Conservation (phyloP, 768 basidiomycete genomes). For the Phaeotremella skinneri region DNA sequence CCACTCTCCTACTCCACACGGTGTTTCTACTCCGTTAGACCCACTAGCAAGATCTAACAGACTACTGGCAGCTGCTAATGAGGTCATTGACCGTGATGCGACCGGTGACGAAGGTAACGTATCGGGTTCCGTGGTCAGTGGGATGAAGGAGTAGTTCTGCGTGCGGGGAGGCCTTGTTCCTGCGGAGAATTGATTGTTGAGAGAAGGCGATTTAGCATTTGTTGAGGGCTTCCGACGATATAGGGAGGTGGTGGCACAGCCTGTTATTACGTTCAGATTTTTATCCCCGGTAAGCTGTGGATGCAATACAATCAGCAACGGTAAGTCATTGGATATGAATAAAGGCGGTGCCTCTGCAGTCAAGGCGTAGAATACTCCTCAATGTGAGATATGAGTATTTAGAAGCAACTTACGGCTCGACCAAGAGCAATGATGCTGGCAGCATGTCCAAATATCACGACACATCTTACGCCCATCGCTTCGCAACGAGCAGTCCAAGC, state of each 20-base stretch:
- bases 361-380: neutral
- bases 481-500: constrained; percentile 37
- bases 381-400: neutral
- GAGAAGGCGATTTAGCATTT: neutral
- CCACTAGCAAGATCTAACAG: neutral
- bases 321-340: neutral
- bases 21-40: neutral
- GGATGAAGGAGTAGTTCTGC: neutral
- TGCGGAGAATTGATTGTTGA: neutral
- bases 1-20: constrained; percentile 47
- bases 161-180: neutral
- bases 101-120: neutral
- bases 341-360: no score
- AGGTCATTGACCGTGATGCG: constrained; percentile 1
- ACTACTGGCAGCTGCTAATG: neutral
- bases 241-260: constrained; percentile 45
- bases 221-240: constrained; percentile 34
- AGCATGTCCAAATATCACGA: constrained; percentile 51
- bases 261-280: constrained; percentile 41
- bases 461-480: constrained; percentile 38
- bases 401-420: constrained; percentile 40
- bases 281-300: constrained; percentile 47
- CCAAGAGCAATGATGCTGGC: constrained; percentile 52
- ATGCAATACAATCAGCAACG: neutral
- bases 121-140: neutral